These are phyloP conservation scores for Trichoderma atroviride DNA, from an alignment of 2,329 filamentous ascomycete species.

Conservation along the genomic window DNA sequence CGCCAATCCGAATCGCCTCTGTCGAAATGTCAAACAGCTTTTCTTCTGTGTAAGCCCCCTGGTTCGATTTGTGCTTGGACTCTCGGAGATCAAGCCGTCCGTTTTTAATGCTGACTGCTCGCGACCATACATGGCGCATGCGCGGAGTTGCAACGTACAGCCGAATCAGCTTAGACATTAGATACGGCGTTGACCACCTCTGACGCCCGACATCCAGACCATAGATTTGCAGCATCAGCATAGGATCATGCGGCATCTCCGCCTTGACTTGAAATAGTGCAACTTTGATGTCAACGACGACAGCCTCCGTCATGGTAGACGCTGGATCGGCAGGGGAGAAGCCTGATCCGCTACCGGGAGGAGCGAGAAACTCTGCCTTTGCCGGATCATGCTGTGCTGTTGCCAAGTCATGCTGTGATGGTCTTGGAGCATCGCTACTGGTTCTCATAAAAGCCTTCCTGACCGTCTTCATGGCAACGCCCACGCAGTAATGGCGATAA, in stretches of 20 bases:
- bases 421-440: conserved; percentile 45
- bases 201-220: conserved; percentile 80
- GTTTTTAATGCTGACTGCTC: conserved; percentile 80
- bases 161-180: conserved; percentile 76
- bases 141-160: conserved; percentile 86
- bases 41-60: conserved; percentile 65
- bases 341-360: conserved; percentile 38
- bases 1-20: conserved; percentile 82
- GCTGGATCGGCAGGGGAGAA: conserved; percentile 37
- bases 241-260: conserved; percentile 85
- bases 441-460: conserved; percentile 67
- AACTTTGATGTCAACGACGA: conserved; percentile 81
- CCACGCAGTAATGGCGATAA: conserved; percentile 87
- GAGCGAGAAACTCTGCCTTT: conserved; percentile 42
- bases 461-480: conserved; percentile 77
- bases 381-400: conserved; percentile 37
- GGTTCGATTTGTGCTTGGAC: conserved; percentile 67
- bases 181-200: conserved; percentile 82
- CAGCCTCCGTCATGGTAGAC: conserved; percentile 60
- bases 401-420: conserved; percentile 37
- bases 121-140: conserved; percentile 81
- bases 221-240: conserved; percentile 87
- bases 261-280: conserved; percentile 85
- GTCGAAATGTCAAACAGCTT: conserved; percentile 81
- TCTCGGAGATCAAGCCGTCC: conserved; percentile 80